Base-by-base conservation (phyloP, 768 basidiomycete species). In the Paxillus ammoniavirescens region DNA sequence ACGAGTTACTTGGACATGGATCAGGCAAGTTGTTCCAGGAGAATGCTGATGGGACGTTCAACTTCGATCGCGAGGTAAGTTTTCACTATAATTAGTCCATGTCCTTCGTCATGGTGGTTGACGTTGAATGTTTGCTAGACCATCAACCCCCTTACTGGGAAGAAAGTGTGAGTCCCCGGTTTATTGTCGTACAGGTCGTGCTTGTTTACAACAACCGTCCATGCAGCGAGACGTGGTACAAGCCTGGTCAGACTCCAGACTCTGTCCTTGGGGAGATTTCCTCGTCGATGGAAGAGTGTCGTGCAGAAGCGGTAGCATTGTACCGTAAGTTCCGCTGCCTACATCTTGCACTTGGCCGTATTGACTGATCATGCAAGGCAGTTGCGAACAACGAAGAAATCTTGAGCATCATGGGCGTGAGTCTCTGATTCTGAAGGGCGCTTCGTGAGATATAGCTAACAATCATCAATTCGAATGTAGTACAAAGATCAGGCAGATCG, bases 231-330 rank as follows among this genome's bases (percentile, higher is more conserved):
- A 85, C 88, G 14, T 94, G 92, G 92, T 95, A 95, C 70, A 89
- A 89, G 65, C 80, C 87, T 33, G 92, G 92, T 8, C 92, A 93
- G 69, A 91, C 88, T 0, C 80, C 90, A 37, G 88, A 83, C 46
- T 84, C 90, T 9, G 86, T 93, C 2, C 76, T 95, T 2, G 92
- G 92, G 0, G 88, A 93, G 55, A 88, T 92, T 8, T 92, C 90
- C 4, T 93, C 91, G 0, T 93, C 92, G 1, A 83, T 93, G 82
- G 93, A 94, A 70, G 92, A 94, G 73, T 93, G 92, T 61, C 83
- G 93, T n/a, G 92, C 92, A 8, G 93, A 95, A 72, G 80, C 89
- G 2, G 92, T 92, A 18, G 89, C 89, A 0, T 74, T 94, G 40
- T 93, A 83, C 72, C 78, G 91, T 89, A 63, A 73, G 82, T 72